phyloP scores from a whole-genome alignment of 257 asterid genomes.

The Coffea canephora region DNA sequence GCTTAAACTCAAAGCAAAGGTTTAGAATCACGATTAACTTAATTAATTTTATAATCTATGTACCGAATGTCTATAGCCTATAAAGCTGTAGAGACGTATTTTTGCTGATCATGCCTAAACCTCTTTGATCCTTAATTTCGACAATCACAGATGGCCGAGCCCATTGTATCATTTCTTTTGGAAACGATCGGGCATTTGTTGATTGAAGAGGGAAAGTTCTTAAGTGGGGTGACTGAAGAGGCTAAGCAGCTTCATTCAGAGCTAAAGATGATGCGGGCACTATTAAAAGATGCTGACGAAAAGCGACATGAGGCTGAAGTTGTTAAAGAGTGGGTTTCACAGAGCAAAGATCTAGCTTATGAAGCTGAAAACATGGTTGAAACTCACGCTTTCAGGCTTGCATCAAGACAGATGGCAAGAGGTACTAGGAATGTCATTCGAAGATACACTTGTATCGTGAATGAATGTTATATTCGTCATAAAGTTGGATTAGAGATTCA shows the following conservation, averaged over 20 bases:
- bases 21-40: too few species aligned
- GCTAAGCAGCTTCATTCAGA: neutral
- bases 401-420: neutral
- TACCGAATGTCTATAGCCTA: too few species aligned
- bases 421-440: neutral
- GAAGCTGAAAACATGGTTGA: conserved; percentile 9
- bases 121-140: too few species aligned
- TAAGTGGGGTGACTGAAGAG: neutral
- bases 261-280: neutral
- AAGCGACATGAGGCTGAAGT: neutral
- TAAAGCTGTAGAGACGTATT: too few species aligned
- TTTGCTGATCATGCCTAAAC: too few species aligned
- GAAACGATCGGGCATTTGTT: too few species aligned
- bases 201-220: neutral
- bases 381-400: conserved; percentile 1
- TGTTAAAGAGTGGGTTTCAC: neutral
- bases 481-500: neutral
- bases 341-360: neutral
- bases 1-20: too few species aligned
- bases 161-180: too few species aligned
- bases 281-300: neutral
- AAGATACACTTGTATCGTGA: neutral
- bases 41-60: too few species aligned
- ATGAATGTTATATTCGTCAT: neutral
- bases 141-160: too few species aligned